phyloP scores from a whole-genome alignment of 2,329 filamentous ascomycete genomes.

The Diatrype stigma region DNA sequence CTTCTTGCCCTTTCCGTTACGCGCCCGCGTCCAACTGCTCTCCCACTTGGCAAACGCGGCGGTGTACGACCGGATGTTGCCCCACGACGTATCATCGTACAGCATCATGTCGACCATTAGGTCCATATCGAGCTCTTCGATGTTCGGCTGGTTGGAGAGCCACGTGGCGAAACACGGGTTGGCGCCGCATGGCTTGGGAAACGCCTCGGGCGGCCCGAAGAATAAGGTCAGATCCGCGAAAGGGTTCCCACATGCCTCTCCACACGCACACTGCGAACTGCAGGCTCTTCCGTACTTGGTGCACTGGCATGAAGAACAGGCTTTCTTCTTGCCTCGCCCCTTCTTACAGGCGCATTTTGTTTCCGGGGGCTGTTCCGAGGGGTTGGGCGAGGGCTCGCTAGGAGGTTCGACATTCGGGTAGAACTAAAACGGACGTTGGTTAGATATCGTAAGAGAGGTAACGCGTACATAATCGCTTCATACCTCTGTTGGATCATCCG shows the following conservation, averaged over 20 bases:
- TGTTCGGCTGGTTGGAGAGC: conserved; percentile 29
- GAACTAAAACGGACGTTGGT: conserved; percentile 16
- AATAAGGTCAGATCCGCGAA: conserved; percentile 29
- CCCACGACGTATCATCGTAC: conserved; percentile 30
- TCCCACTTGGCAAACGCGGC: conserved; percentile 28
- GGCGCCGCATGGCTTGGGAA: conserved; percentile 26
- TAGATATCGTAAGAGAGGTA: neutral
- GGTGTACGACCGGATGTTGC: conserved; percentile 21
- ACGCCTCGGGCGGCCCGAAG: conserved; percentile 24
- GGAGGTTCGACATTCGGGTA: conserved; percentile 21
- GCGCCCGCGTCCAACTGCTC: conserved; percentile 25
- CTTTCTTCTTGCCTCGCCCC: conserved; percentile 30
- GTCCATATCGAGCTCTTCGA: conserved; percentile 29
- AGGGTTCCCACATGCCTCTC: conserved; percentile 27
- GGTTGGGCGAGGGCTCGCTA: conserved; percentile 20
- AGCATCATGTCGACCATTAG: conserved; percentile 31
- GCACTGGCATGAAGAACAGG: conserved; percentile 28
- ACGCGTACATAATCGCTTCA: conserved; percentile 5
- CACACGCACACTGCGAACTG: conserved; percentile 24
- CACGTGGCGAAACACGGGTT: conserved; percentile 30
- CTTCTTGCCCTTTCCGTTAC: conserved; percentile 27
- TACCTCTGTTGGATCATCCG: conserved; percentile 29
- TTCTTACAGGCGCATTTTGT: conserved; percentile 29
- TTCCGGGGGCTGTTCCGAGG: conserved; percentile 21
- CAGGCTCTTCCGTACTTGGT: conserved; percentile 28